Percentiles rank a stretch among this genome's conserved stretches.
These are phyloP conservation scores for Lindgomyces ingoldianus DNA, from an alignment of 495 filamentous ascomycete species.

Conservation along the genomic window DNA sequence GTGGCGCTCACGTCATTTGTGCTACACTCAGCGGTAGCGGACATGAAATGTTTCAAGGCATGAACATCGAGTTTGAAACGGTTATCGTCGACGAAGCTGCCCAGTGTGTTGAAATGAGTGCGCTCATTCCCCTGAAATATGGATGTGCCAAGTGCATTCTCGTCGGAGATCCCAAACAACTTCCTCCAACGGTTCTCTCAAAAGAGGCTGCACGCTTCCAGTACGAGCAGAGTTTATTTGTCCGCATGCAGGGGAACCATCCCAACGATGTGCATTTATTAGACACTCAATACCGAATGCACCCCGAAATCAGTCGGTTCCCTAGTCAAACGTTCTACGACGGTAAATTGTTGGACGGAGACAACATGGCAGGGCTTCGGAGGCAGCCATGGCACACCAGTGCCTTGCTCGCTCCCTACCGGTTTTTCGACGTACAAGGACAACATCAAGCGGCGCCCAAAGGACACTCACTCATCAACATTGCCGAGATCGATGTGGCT, in stretches of 20 bases:
- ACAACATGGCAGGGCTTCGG: slow-evolving; percentile 74
- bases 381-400: slow-evolving; percentile 81
- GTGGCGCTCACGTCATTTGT: slow-evolving; percentile 88
- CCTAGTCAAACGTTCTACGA: slow-evolving; percentile 93
- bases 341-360: slow-evolving; percentile 77
- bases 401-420: slow-evolving; percentile 79
- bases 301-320: slow-evolving; percentile 89
- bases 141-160: slow-evolving; percentile 96
- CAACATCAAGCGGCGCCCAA: slow-evolving; percentile 73
- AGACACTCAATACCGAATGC: slow-evolving; percentile 98
- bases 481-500: slow-evolving; percentile 80
- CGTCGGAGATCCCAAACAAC: slow-evolving; percentile 95
- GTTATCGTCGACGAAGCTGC: slow-evolving; percentile 98
- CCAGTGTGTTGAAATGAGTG: slow-evolving; percentile 95
- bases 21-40: slow-evolving; percentile 93
- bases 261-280: slow-evolving; percentile 88
- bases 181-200: slow-evolving; percentile 93
- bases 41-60: slow-evolving; percentile 93
- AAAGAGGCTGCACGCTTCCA: slow-evolving; percentile 88
- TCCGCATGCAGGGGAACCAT: slow-evolving; percentile 93
- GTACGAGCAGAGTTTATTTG: slow-evolving; percentile 97
- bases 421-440: slow-evolving; percentile 96
- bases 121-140: slow-evolving; percentile 95
- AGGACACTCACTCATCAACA: slow-evolving; percentile 87
- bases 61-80: slow-evolving; percentile 96